phyloP scores from a whole-genome alignment of 2,329 filamentous ascomycete species.

The Aspergillus alliaceus region DNA sequence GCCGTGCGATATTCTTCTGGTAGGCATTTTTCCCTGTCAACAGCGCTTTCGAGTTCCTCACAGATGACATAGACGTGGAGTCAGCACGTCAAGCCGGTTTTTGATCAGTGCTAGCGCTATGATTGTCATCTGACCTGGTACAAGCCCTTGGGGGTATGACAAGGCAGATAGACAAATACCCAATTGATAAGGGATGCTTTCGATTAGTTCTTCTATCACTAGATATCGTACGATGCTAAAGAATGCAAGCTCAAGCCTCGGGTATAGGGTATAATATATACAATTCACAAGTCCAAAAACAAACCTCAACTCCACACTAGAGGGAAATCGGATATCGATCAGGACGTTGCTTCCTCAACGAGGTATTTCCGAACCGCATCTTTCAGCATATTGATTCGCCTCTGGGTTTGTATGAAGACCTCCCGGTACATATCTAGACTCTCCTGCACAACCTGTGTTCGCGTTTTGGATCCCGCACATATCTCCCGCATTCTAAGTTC shows the following conservation, averaged over 20 bases:
- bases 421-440: conserved; percentile 83
- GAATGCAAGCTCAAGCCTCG: not conserved
- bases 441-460: conserved; percentile 73
- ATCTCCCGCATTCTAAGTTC: conserved; percentile 96
- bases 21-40: not conserved
- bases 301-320: not conserved
- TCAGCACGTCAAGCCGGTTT: not conserved
- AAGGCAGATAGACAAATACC: not conserved
- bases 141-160: not conserved
- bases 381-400: conserved; percentile 67
- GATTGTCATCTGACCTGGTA: not conserved
- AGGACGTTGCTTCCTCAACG: conserved; percentile 36
- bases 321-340: not conserved
- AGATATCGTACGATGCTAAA: not conserved
- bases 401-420: conserved; percentile 79
- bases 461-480: conserved; percentile 79
- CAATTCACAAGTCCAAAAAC: not conserved
- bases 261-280: conserved; percentile 7
- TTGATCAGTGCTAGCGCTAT: not conserved
- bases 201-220: too few relatives aligned
- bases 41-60: not conserved
- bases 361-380: conserved; percentile 60
- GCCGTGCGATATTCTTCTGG: not conserved
- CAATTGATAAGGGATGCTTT: too few relatives aligned
- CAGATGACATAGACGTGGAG: not conserved